Percentiles rank a stretch among this genome's conserved stretches.
These are phyloP conservation scores for Komagataella ulmi DNA, from an alignment of 805 yeast species.

Conservation along the genomic window DNA sequence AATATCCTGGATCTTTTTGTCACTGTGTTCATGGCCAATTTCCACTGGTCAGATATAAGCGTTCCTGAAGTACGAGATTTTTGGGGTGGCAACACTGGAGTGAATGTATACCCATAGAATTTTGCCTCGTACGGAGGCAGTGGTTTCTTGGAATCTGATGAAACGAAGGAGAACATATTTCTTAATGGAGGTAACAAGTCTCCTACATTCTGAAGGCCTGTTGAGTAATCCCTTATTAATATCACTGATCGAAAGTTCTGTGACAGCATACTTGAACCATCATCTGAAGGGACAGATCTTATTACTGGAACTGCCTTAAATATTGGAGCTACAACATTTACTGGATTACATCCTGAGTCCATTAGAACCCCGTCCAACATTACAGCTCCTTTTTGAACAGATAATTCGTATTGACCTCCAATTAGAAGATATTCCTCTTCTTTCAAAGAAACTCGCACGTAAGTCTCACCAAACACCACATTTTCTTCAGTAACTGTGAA, in stretches of 20 bases:
- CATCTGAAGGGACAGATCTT: constrained; percentile 23
- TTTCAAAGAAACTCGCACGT: constrained; percentile 28
- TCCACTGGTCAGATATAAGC: constrained; percentile 14
- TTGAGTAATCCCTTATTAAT: constrained; percentile 19
- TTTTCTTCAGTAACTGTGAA: constrained; percentile 26
- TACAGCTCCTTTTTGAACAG: constrained; percentile 33
- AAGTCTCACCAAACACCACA: constrained; percentile 16
- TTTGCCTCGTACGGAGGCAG: constrained; percentile 5
- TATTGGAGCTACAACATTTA: constrained; percentile 21
- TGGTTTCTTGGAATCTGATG: constrained; percentile 6
- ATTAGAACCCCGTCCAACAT: constrained; percentile 24
- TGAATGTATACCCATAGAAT: constrained; percentile 22
- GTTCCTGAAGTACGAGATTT: constrained; percentile 13
- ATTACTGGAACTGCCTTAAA: constrained; percentile 27
- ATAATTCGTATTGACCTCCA: constrained; percentile 31
- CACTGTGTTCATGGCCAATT: constrained; percentile 3
- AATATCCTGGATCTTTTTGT: constrained; percentile 15
- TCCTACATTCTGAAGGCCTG: constrained; percentile 34
- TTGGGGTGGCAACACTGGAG: constrained; percentile 16
- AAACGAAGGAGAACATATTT: constrained; percentile 19
- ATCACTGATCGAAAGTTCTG: constrained; percentile 29
- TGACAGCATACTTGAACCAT: constrained; percentile 23
- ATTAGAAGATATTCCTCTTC: constrained; percentile 27
- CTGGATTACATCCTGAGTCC: constrained; percentile 14
- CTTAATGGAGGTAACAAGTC: constrained; percentile 29